Evolutionary conservation across 768 basidiomycete species (phyloP).

Genomic region (Strobilomyces confusus): DNA sequence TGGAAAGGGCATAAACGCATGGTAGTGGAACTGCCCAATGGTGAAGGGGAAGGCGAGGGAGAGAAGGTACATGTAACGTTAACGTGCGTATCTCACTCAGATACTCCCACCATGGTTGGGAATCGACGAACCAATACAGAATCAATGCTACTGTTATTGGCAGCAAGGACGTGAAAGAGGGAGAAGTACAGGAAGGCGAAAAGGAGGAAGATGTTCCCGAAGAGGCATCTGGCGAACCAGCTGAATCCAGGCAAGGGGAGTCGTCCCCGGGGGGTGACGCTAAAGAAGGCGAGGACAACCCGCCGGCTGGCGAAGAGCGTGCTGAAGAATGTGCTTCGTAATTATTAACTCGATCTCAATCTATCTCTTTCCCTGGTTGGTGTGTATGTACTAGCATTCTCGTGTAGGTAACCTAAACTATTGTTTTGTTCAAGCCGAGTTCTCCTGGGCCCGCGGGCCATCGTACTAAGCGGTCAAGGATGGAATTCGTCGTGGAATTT

Average conservation of each 20-base stretch:
- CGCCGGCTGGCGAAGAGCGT: slow-evolving; percentile 16
- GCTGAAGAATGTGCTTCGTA: slow-evolving; percentile 17
- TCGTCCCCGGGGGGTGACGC: slow-evolving; percentile 17
- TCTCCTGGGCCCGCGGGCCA: not conserved
- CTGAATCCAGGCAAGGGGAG: slow-evolving; percentile 24
- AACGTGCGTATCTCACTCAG: slow-evolving; percentile 46
- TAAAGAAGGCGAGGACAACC: slow-evolving; percentile 23
- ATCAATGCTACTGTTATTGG: slow-evolving; percentile 76
- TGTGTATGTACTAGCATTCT: not conserved
- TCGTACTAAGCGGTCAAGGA: too few species aligned
- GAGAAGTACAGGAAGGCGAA: slow-evolving; percentile 33
- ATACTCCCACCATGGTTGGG: not conserved
- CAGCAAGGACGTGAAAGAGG: slow-evolving; percentile 53
- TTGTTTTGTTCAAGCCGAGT: not conserved
- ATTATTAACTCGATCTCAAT: not conserved
- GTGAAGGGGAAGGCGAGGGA: slow-evolving; percentile 43
- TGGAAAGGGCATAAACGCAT: slow-evolving; percentile 78
- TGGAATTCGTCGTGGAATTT: too few species aligned
- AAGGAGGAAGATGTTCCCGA: slow-evolving; percentile 29
- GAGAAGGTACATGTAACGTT: slow-evolving; percentile 72
- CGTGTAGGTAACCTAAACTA: not conserved
- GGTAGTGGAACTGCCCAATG: slow-evolving; percentile 55
- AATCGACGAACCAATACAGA: slow-evolving; percentile 32
- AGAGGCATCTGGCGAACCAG: slow-evolving; percentile 26
- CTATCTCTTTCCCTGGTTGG: slow-evolving; percentile 6